Percentiles rank a stretch among this genome's conserved stretches.
Conservation (phyloP, 305 asterid genomes). For the Fraxinus platypoda region DNA sequence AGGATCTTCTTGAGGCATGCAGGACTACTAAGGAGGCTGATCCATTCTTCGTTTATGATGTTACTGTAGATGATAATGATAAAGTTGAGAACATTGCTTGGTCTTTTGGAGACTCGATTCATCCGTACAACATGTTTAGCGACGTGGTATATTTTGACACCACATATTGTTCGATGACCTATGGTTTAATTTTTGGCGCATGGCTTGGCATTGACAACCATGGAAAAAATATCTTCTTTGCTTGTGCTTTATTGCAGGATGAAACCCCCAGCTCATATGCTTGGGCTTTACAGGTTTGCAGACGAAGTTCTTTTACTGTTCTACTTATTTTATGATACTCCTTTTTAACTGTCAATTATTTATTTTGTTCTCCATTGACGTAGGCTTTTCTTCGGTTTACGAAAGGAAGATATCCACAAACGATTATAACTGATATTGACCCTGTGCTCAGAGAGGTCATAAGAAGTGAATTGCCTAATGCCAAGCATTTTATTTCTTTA, state of each 20-base stretch:
- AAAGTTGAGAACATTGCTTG: conserved; percentile 69
- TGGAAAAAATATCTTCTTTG: conserved; percentile 56
- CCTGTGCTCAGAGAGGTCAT: conserved; percentile 54
- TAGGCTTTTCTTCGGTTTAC: conserved; percentile 62
- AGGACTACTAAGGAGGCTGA: conserved; percentile 51
- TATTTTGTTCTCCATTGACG: conserved; percentile 19
- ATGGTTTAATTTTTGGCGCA: conserved; percentile 52
- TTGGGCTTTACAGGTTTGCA: conserved; percentile 62
- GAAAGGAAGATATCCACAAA: conserved; percentile 61
- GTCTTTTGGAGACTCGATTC: conserved; percentile 57
- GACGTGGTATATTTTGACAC: conserved; percentile 64
- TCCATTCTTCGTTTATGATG: conserved; percentile 53
- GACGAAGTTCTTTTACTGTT: conserved; percentile 16
- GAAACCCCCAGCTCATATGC: conserved; percentile 44
- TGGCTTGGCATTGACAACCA: conserved; percentile 64
- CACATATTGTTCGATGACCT: conserved; percentile 43
- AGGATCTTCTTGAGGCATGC: conserved; percentile 64
- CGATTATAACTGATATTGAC: conserved; percentile 59
- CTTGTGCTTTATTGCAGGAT: conserved; percentile 61
- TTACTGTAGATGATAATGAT: conserved; percentile 49
- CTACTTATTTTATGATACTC: conserved; percentile 3
- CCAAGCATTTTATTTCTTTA: conserved; percentile 54
- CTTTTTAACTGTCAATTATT: conserved; percentile 13
- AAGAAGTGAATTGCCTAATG: conserved; percentile 58
- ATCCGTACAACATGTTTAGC: conserved; percentile 51